These are phyloP conservation scores for Ophidiomyces ophidiicola DNA, from an alignment of 2,329 filamentous ascomycete genomes.

Conservation along the genomic window DNA sequence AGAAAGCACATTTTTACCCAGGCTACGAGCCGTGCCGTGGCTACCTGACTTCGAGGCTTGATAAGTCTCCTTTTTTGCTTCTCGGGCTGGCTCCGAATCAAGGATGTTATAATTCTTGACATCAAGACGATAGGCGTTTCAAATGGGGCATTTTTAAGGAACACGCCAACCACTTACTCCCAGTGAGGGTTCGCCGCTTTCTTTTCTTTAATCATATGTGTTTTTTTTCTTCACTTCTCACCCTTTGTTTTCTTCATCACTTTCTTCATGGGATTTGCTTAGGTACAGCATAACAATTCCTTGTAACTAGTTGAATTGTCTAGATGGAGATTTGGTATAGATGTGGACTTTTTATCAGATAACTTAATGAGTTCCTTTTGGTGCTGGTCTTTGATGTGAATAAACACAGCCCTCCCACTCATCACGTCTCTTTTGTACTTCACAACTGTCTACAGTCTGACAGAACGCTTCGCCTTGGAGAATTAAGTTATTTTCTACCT, in stretches of 20 bases:
- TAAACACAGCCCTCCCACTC: no score
- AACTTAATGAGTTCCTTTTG: conserved; percentile 4
- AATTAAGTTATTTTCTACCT: no score
- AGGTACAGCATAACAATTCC: conserved; percentile 3
- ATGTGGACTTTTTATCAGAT: conserved; percentile 1
- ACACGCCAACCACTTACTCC: neutral
- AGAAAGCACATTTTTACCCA: neutral
- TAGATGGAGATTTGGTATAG: conserved; percentile 7
- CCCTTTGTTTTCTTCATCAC: conserved; percentile 11
- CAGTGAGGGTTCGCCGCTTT: neutral
- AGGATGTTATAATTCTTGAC: conserved; percentile 8
- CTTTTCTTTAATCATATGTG: conserved; percentile 1
- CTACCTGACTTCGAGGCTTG: neutral
- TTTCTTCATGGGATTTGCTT: no score
- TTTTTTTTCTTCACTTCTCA: conserved; percentile 6
- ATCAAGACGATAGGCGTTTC: conserved; percentile 4
- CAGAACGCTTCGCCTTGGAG: no score
- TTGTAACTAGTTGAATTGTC: neutral
- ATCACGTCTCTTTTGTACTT: no score
- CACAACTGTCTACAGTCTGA: no score
- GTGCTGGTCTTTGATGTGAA: no score
- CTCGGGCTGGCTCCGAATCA: conserved; percentile 1
- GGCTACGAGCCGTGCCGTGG: conserved; percentile 1
- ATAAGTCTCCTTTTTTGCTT: neutral
- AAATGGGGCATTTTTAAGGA: conserved; percentile 1